phyloP scores from a whole-genome alignment of 768 basidiomycete species.

The Lentinula guzmanii region DNA sequence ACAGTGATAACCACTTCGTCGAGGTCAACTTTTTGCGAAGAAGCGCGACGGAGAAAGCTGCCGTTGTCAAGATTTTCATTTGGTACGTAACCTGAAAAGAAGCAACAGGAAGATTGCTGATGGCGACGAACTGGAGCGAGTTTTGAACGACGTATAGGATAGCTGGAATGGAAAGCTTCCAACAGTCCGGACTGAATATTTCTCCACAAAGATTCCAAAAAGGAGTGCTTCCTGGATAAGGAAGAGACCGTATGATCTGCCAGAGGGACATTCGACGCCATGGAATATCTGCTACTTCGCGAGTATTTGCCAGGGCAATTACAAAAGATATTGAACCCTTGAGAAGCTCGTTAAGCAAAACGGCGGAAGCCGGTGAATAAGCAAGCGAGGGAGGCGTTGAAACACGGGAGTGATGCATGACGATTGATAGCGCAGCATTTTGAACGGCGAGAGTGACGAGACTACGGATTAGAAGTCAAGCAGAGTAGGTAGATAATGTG shows the following conservation, averaged over 20 bases:
- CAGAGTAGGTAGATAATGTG: background rate
- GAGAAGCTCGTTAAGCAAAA: conserved; percentile 89
- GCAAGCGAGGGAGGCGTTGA: conserved; percentile 69
- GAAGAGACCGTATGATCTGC: conserved; percentile 27
- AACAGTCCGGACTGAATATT: conserved; percentile 88
- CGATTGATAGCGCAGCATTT: conserved; percentile 92
- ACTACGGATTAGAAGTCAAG: conserved; percentile 26
- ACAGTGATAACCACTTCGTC: conserved; percentile 81
- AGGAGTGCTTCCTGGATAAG: conserved; percentile 40
- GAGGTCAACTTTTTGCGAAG: conserved; percentile 68
- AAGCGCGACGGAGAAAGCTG: conserved; percentile 83
- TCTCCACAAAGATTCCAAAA: conserved; percentile 58
- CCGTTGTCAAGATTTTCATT: conserved; percentile 98
- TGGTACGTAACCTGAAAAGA: conserved; percentile 98
- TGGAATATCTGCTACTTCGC: conserved; percentile 32
- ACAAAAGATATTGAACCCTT: conserved; percentile 90
- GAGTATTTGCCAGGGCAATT: conserved; percentile 64
- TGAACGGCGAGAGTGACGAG: conserved; percentile 87
- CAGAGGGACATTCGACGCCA: conserved; percentile 35
- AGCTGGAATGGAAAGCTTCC: conserved; percentile 97
- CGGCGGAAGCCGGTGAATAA: conserved; percentile 93
- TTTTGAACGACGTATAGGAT: conserved; percentile 96
- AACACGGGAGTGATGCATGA: conserved; percentile 98
- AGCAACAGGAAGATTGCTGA: conserved; percentile 91
- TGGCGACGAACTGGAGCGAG: conserved; percentile 94